These are phyloP conservation scores for Aspergillus carlsbadensis DNA, from an alignment of 495 filamentous ascomycete species.

Conservation along the genomic window DNA sequence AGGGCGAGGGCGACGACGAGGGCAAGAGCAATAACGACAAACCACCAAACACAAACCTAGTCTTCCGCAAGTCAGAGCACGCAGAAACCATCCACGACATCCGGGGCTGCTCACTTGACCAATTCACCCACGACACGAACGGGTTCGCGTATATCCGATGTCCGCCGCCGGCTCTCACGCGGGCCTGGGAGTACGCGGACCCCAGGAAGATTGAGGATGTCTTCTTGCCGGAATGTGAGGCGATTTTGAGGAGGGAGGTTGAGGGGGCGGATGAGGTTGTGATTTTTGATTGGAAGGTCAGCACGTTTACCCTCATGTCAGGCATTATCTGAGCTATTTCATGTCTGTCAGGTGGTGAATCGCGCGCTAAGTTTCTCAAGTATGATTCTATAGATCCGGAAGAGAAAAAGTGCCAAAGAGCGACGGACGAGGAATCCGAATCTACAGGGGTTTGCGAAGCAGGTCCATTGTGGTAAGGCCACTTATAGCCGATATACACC, in stretches of 20 bases:
- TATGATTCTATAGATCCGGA: constrained; percentile 9
- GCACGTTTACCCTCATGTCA: too few relatives aligned
- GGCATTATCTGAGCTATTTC: too few relatives aligned
- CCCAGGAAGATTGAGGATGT: constrained; percentile 13
- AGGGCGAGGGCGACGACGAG: too few relatives aligned
- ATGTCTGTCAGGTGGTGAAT: too few relatives aligned
- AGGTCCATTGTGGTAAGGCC: constrained; percentile 26
- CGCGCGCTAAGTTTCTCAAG: too few relatives aligned
- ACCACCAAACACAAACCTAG: constrained; percentile 7
- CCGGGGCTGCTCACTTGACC: background rate
- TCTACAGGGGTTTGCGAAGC: constrained; percentile 12
- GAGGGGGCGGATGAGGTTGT: constrained; percentile 22
- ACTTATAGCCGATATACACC: background rate
- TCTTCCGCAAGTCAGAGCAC: constrained; percentile 3
- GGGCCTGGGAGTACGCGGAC: background rate
- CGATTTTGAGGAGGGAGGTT: constrained; percentile 19
- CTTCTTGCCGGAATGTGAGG: constrained; percentile 26
- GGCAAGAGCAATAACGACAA: too few relatives aligned
- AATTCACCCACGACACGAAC: constrained; percentile 2
- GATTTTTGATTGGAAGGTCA: constrained; percentile 35
- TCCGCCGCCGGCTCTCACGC: background rate
- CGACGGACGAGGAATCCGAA: constrained; percentile 14
- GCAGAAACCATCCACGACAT: background rate
- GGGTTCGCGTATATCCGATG: constrained; percentile 6
- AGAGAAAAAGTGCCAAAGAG: constrained; percentile 15